Percentiles rank a stretch among this genome's conserved stretches.
These are phyloP conservation scores for Nakaseomyces kungkrabaensis DNA, from an alignment of 1,139 yeast genomes.

Conservation along the genomic window DNA sequence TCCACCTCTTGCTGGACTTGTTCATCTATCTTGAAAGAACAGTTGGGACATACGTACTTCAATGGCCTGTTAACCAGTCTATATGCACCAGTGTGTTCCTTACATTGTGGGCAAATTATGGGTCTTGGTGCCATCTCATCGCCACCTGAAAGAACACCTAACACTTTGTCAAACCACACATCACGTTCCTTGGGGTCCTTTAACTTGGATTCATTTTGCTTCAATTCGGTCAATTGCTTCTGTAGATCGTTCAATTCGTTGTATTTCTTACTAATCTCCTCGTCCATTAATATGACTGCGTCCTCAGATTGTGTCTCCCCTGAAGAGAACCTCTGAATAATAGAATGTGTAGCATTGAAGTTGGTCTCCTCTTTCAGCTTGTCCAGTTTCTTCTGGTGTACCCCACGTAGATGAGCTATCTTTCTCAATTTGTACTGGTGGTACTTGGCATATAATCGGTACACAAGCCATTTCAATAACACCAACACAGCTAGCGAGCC, in stretches of 20 bases:
- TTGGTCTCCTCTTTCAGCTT: conserved; percentile 73
- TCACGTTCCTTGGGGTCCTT: conserved; percentile 18
- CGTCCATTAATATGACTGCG: conserved; percentile 29
- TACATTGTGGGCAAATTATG: conserved; percentile 22
- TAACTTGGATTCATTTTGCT: conserved; percentile 10
- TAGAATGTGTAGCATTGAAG: conserved; percentile 64
- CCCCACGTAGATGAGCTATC: conserved; percentile 36
- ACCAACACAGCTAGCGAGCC: conserved; percentile 8
- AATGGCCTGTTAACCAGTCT: conserved; percentile 40
- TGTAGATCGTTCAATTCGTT: conserved; percentile 34
- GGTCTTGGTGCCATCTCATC: conserved; percentile 16
- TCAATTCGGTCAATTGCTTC: conserved; percentile 27
- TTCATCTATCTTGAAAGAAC: conserved; percentile 36
- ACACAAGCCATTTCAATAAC: conserved; percentile 8
- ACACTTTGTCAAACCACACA: conserved; percentile 28
- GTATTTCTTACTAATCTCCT: conserved; percentile 35
- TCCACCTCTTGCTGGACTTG: background rate
- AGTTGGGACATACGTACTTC: conserved; percentile 59
- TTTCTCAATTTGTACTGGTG: conserved; percentile 14
- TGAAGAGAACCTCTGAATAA: conserved; percentile 55
- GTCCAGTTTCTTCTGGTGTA: conserved; percentile 54
- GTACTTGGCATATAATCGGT: conserved; percentile 13
- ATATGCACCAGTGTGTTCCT: conserved; percentile 20
- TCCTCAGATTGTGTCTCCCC: conserved; percentile 32
- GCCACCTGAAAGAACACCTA: conserved; percentile 26